A percentile compares a stretch with the other conserved stretches of the same genome.
Evolutionary conservation across 2,329 filamentous ascomycete species (phyloP).

Genomic region (Drechslerella coelobrocha): DNA sequence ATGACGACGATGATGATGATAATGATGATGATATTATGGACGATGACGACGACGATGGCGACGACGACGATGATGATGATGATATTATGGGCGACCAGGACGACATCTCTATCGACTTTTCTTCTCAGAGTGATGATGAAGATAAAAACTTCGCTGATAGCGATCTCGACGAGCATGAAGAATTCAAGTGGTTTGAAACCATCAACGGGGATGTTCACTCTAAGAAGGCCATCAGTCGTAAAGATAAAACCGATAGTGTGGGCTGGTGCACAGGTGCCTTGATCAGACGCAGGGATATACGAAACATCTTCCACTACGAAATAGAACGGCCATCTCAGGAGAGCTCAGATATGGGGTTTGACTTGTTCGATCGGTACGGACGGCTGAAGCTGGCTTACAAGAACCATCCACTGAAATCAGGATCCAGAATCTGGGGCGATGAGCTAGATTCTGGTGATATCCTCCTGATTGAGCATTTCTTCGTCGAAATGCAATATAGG

Average conservation of each 20-base stretch:
- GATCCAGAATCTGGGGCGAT: conserved; percentile 55
- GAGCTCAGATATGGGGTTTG: conserved; percentile 56
- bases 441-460: conserved; percentile 56
- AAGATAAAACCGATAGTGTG: not conserved
- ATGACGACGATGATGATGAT: not conserved
- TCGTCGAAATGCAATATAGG: conserved; percentile 52
- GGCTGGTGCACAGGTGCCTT: not conserved
- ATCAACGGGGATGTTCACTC: not conserved
- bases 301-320: conserved; percentile 55
- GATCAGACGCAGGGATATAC: not conserved
- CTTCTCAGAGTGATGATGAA: too few relatives aligned
- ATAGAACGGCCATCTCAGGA: conserved; percentile 57
- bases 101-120: too few relatives aligned
- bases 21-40: not conserved
- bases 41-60: not conserved
- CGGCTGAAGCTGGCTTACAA: conserved; percentile 1
- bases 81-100: too few relatives aligned
- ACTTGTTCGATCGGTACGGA: conserved; percentile 8
- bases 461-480: conserved; percentile 55
- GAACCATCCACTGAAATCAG: conserved; percentile 54
- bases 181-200: conserved; percentile 1
- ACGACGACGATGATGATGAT: not conserved
- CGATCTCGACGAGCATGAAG: not conserved
- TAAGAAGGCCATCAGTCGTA: not conserved
- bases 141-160: not conserved